These are phyloP conservation scores for Fagopyrum esculentum DNA, from an alignment of 148 eudicot species.

Conservation along the genomic window DNA sequence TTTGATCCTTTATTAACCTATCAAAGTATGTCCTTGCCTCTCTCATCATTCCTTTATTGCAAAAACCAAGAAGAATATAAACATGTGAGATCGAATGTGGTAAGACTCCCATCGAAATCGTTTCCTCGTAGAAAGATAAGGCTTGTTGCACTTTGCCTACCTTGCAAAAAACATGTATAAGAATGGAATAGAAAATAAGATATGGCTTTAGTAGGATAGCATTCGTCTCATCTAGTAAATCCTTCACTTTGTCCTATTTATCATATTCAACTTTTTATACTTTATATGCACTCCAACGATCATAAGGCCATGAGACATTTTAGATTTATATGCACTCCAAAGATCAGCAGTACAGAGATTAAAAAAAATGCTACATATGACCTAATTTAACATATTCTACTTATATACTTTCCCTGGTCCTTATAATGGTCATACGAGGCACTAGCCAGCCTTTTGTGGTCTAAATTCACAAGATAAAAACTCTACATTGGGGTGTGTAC, in stretches of 20 bases:
- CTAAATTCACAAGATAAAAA: background rate
- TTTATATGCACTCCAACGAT: background rate
- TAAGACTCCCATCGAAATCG: constrained; percentile 37
- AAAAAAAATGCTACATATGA: background rate
- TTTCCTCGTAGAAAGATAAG: constrained; percentile 41
- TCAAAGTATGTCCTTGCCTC: constrained; percentile 63
- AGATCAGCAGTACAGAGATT: background rate
- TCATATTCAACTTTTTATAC: background rate
- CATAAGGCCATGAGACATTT: background rate
- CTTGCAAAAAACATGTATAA: constrained; percentile 70
- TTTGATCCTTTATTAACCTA: constrained; percentile 29
- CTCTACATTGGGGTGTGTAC: background rate
- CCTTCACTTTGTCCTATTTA: constrained; percentile 31
- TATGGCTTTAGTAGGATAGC: constrained; percentile 46
- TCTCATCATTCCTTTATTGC: constrained; percentile 36
- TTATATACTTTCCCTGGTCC: background rate
- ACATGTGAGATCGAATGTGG: constrained; percentile 40
- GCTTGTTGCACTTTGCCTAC: constrained; percentile 48
- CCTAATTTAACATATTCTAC: background rate
- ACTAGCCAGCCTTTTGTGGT: background rate
- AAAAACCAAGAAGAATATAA: constrained; percentile 46
- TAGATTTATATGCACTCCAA: background rate
- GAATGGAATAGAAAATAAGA: constrained; percentile 47
- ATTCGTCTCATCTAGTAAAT: constrained; percentile 51
- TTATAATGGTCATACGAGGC: background rate